Evolutionary conservation across 116 monocot genomes (phyloP), one percentile per base, ranked within the genome.

Genomic region (Trichopus zeylanicus): DNA sequence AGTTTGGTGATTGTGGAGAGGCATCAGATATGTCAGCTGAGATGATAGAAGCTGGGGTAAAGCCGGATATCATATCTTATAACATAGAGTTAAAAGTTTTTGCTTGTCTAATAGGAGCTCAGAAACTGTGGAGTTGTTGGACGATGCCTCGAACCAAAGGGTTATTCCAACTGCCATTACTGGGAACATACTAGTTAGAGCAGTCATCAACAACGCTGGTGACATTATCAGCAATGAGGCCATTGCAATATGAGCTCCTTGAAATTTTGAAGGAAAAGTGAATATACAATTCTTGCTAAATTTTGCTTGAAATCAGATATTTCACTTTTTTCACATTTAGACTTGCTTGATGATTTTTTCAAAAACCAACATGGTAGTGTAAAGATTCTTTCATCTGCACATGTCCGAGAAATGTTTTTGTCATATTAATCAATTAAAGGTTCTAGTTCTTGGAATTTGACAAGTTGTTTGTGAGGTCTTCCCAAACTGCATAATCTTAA

Each of bases 51-150:
- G 66, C 68, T 48, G 97, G 97, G 18, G 63, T 97, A 23, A 15
- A 80, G 48, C 87, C 79, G 25, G 97, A 91, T 70, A 85, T 97
- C 18, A 68, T 87, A 32, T 80, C 97, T 31, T 91, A 84, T 56
- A 91, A 91, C 73, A 87, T 78, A 60, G 64, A 32, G 34, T 73
- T 97, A 34, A 87, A 80, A 87, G 91, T 20, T 80, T 97, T 53
- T 87, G 91, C 63, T 84, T 80, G 42, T 77, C 32, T 51, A 73
- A 80, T 56, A 78, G 60, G 60, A 67, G 64, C 15, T 47, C 61
- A 37, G 73, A 90, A 64, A 87, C 87, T 19, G 37, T 73, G 7
- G 28, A 76, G 59, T 54, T 91, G 24, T 71, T 97, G 46, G 70
- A 84, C 49, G 77, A 82, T 59, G 81, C 73, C 6, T 35, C 87